phyloP scores from a whole-genome alignment of 352 stramenopile genomes.

The Globisporangium heterothallicum region DNA sequence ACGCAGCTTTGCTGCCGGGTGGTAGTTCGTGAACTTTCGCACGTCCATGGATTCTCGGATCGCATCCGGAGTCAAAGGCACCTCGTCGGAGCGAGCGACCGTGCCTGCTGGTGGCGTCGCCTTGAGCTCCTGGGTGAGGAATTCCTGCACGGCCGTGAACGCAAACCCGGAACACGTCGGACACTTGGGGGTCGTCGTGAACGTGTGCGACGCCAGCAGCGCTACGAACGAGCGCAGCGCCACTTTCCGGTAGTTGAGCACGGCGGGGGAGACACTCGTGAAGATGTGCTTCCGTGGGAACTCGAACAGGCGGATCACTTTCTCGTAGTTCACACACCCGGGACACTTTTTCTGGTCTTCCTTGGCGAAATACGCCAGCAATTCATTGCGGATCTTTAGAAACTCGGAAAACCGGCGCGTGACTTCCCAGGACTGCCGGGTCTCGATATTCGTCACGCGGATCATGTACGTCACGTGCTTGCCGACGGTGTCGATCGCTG shows the following conservation, averaged over 20 bases:
- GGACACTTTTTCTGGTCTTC: conserved; percentile 62
- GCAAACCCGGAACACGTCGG: conserved; percentile 67
- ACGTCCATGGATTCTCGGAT: conserved; percentile 69
- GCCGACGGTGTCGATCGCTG: conserved; percentile 28
- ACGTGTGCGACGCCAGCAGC: conserved; percentile 75
- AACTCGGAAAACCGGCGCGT: conserved; percentile 81
- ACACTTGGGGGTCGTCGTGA: conserved; percentile 74
- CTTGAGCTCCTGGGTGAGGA: conserved; percentile 47
- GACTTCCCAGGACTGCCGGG: conserved; percentile 65
- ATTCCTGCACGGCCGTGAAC: conserved; percentile 77
- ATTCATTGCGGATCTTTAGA: conserved; percentile 56
- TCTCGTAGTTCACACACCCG: conserved; percentile 79
- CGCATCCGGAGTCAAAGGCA: conserved; percentile 20
- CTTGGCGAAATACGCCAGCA: conserved; percentile 55
- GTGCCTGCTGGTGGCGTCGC: background rate
- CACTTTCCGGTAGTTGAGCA: conserved; percentile 81
- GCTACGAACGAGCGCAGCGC: conserved; percentile 65
- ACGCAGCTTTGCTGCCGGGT: conserved; percentile 37
- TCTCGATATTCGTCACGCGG: conserved; percentile 58
- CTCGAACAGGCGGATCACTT: conserved; percentile 75
- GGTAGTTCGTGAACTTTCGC: conserved; percentile 70
- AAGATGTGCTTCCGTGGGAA: conserved; percentile 84
- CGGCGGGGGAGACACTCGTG: conserved; percentile 61
- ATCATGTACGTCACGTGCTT: conserved; percentile 70
- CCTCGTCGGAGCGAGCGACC: conserved; percentile 5